Conservation (phyloP, 768 basidiomycete genomes). For the Melanogaster broomeanus region DNA sequence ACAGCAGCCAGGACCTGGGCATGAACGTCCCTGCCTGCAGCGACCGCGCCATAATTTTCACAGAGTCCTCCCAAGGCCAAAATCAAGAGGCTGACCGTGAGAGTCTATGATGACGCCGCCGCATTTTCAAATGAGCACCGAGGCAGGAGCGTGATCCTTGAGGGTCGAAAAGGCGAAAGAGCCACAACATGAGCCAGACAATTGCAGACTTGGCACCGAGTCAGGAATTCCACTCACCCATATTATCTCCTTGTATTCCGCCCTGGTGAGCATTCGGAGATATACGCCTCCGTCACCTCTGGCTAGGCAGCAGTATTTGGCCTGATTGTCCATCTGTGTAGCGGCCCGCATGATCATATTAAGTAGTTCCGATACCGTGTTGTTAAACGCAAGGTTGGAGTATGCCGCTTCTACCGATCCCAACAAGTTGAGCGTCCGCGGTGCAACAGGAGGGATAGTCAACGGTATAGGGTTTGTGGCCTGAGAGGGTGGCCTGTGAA, state of each 20-base stretch:
- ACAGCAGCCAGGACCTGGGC: conserved; percentile 71
- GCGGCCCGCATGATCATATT: conserved; percentile 65
- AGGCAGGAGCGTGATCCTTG: conserved; percentile 90
- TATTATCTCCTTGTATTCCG: conserved; percentile 91
- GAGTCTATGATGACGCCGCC: conserved; percentile 90
- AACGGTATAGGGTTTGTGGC: conserved; percentile 50
- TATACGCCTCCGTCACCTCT: conserved; percentile 87
- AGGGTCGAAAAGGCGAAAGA: no score
- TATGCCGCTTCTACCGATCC: conserved; percentile 94
- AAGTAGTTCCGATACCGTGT: conserved; percentile 61
- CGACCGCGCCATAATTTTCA: conserved; percentile 86
- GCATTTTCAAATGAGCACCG: conserved; percentile 82
- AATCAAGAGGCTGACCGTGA: conserved; percentile 75
- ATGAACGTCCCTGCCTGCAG: conserved; percentile 74
- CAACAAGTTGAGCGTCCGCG: conserved; percentile 63
- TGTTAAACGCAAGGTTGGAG: conserved; percentile 85
- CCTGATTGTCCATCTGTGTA: conserved; percentile 92
- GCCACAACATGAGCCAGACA: no score
- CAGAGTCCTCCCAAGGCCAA: conserved; percentile 81
- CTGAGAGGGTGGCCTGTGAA: conserved; percentile 53
- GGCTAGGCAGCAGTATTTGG: conserved; percentile 87
- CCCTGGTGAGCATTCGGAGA: conserved; percentile 74
- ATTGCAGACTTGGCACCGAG: no score
- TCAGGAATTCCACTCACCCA: conserved; percentile 59
- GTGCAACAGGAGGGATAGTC: conserved; percentile 44